Base-by-base conservation (phyloP, 441 rosid genomes). In the Populus tomentosa region DNA sequence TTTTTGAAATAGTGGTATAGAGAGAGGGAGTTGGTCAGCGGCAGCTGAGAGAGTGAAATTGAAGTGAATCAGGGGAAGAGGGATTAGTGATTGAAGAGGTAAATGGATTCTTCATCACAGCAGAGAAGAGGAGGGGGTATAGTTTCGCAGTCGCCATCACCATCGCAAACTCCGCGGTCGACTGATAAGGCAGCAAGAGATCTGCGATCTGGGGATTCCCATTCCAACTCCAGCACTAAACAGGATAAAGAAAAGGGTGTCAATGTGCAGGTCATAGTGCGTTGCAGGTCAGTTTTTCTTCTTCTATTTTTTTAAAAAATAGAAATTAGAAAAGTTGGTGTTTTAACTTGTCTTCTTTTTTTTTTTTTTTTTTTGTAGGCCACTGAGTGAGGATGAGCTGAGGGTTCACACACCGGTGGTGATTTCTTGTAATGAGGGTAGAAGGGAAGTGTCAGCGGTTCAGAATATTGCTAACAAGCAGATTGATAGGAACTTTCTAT, bases 401-500 rank as follows among this genome's bases (percentile, higher is more conserved):
- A 89, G 88, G 80, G 78, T 91, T 69, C 90, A 91, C 78, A 92
- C 97, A 6, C 95, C 99, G 1, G 92, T 89, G 66, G 98, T 90
- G 70, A 86, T 96, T 53, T 86, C 99, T 10, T 96, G 98, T 78
- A 88, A 90, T 84, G 99, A 96, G 73, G 85, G 88, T 66, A 88
- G 90, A 84, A 88, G 89, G 85, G 99, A 94, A 90, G 98, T 96
- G 74, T 84, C 86, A 0, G 95, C 94, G 7, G 83, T 90, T 28
- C 99, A 96, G 84, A 91, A 77, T 81, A 94, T 94, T 72, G 98
- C 99, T 76, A 92, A 91, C 80, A 96, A 96, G 88, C 99, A 94
- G 86, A 96, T 94, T 86, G 99, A 96, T 79, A 89, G 96, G 77
- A 90, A 92, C 28, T 96, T 96, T 82, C 83, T 88, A 82, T 96